Evolutionary conservation across 2,329 filamentous ascomycete species (phyloP).

Genomic region (Podosphaera aphanis): DNA sequence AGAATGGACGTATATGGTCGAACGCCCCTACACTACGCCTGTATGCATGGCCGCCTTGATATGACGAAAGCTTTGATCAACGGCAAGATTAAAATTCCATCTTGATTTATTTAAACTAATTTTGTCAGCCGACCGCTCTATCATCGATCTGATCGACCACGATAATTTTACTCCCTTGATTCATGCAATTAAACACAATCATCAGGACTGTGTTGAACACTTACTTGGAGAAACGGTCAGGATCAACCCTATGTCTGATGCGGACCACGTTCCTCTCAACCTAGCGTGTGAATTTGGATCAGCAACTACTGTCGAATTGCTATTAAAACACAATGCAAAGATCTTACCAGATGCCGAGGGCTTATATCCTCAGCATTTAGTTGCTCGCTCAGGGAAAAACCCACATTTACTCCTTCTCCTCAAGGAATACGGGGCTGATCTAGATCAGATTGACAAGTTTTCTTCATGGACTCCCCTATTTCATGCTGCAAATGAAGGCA

Average conservation of each 20-base stretch:
- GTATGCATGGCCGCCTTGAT: constrained; percentile 72
- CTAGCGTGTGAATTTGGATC: constrained; percentile 87
- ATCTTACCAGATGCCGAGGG: constrained; percentile 92
- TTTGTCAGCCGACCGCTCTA: constrained; percentile 37
- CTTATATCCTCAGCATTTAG: constrained; percentile 87
- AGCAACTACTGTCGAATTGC: constrained; percentile 57
- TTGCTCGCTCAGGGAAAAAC: constrained; percentile 67
- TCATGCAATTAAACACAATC: constrained; percentile 76
- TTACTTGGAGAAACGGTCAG: constrained; percentile 60
- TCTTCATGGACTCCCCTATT: constrained; percentile 96
- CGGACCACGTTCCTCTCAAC: constrained; percentile 84
- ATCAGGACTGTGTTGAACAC: constrained; percentile 55
- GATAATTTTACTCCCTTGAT: constrained; percentile 95
- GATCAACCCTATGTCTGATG: constrained; percentile 63
- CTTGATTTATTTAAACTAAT: constrained; percentile 3
- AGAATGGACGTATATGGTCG: constrained; percentile 82
- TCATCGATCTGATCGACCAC: constrained; percentile 73
- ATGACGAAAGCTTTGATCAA: constrained; percentile 56
- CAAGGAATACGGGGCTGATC: constrained; percentile 64
- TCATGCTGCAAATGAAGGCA: constrained; percentile 88
- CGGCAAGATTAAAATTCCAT: constrained; percentile 20
- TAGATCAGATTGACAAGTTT: constrained; percentile 82
- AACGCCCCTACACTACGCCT: constrained; percentile 84
- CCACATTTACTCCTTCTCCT: constrained; percentile 60
- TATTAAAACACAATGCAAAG: constrained; percentile 56